A percentile compares a stretch with the other conserved stretches of the same genome.
phyloP scores from a whole-genome alignment of 805 yeast genomes.

The Wickerhamomyces bovis region DNA sequence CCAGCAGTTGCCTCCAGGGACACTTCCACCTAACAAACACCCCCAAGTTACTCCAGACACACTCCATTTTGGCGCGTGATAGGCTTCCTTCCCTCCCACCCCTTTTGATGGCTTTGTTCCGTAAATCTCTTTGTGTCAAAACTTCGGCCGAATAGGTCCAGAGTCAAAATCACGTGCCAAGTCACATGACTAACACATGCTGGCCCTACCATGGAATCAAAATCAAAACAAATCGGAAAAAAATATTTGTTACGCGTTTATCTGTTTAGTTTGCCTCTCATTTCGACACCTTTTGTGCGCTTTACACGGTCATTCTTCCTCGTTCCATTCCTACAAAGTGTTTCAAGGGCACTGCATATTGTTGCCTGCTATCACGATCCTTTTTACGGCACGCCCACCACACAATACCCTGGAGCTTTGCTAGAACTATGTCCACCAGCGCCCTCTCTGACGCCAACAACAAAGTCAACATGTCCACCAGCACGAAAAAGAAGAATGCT shows the following conservation, averaged over 20 bases:
- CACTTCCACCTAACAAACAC: too few relatives aligned
- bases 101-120: neutral
- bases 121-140: too few relatives aligned
- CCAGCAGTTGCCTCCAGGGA: too few relatives aligned
- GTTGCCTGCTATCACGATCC: neutral
- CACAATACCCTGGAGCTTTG: neutral
- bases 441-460: slow-evolving; percentile 6
- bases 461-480: slow-evolving; percentile 5
- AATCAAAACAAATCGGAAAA: neutral
- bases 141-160: too few relatives aligned
- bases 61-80: too few relatives aligned
- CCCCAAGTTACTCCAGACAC: too few relatives aligned
- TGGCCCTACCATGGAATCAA: neutral
- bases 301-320: neutral
- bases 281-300: neutral
- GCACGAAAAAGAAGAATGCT: slow-evolving; percentile 34
- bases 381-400: neutral
- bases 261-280: neutral
- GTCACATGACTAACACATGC: neutral
- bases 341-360: neutral
- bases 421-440: neutral
- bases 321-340: neutral
- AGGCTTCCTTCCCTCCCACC: too few relatives aligned
- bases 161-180: neutral
- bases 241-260: neutral